phyloP scores from a whole-genome alignment of 2,329 filamentous ascomycete species.

The Pseudogymnoascus verrucosus region DNA sequence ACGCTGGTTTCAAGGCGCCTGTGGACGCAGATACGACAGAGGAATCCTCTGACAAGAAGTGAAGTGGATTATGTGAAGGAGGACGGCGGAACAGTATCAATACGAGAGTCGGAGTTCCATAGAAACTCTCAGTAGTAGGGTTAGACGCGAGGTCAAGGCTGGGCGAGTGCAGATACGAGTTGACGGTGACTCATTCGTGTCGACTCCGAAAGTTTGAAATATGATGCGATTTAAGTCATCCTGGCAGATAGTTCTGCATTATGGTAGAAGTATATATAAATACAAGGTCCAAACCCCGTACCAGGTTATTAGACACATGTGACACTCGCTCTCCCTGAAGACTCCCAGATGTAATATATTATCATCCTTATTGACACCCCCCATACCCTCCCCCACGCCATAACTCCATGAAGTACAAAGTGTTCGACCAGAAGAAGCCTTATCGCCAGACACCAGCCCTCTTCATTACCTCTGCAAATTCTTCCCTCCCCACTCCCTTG shows the following conservation, averaged over 20 bases:
- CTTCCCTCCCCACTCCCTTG: slow-evolving; percentile 60
- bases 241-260: neutral
- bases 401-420: slow-evolving; percentile 9
- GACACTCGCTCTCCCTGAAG: slow-evolving; percentile 1
- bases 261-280: slow-evolving; percentile 4
- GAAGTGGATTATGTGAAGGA: neutral
- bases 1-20: slow-evolving; percentile 68
- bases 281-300: neutral
- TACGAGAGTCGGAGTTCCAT: slow-evolving; percentile 20
- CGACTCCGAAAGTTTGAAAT: slow-evolving; percentile 7
- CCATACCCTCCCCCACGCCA: neutral
- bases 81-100: neutral
- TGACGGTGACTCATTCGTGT: slow-evolving; percentile 12
- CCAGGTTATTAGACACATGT: neutral
- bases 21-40: slow-evolving; percentile 19
- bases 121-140: slow-evolving; percentile 14
- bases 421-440: neutral
- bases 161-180: neutral
- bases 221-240: neutral
- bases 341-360: slow-evolving; percentile 4
- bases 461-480: slow-evolving; percentile 25
- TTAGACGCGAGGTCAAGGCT: neutral
- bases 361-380: neutral
- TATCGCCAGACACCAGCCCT: slow-evolving; percentile 26
- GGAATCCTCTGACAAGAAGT: slow-evolving; percentile 15